Base-by-base conservation (phyloP, 306 rosid species). In the Mimosa bimucronata region DNA sequence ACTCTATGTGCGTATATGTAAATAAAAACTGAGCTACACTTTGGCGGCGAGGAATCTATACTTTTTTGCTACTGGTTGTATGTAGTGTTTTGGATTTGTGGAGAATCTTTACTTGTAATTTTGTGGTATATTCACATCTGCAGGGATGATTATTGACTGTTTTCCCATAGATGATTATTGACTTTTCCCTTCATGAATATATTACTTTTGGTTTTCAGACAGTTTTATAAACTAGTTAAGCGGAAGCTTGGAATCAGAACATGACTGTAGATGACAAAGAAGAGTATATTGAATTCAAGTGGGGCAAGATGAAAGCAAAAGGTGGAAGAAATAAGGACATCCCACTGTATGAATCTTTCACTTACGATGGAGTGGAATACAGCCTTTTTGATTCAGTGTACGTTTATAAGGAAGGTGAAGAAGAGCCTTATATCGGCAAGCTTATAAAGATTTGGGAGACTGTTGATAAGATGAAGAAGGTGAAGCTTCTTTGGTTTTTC, bases 401-500 rank as follows among this genome's bases (percentile, higher is more conserved):
- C 78, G 87, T 93, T 26, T 86, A 79, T 77, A 85, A 82, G 77
- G 93, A 93, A 23, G 94, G 84, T 44, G 98, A 88, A 67, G 74
- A 87, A 0, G 92, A 89, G 42, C 99, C 98, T 50, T 86, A 50
- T 76, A 83, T 93, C 23, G 98, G 97, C 30, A 93, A 90, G 77
- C 66, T 95, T 77, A 42, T 91, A 69, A 91, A 88, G 78, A 89
- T 95, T 53, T 89, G 97, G 97, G 93, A 91, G 79, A 78, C 21
- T 72, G 0, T 75, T 38, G 87, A 91, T 71, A 93, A 85, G 88
- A 30, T 73, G 25, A 95, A 80, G 87, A 89, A 71, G 82, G 97
- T 91, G 45, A 90, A 89, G 85, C 55, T 93, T 80, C 75, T 95
- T 5, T 95, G 99, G 99, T 93, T 88, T 83, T 95, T 95, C 73